phyloP scores from a whole-genome alignment of 2,329 filamentous ascomycete species.

The Fusarium agapanthi region DNA sequence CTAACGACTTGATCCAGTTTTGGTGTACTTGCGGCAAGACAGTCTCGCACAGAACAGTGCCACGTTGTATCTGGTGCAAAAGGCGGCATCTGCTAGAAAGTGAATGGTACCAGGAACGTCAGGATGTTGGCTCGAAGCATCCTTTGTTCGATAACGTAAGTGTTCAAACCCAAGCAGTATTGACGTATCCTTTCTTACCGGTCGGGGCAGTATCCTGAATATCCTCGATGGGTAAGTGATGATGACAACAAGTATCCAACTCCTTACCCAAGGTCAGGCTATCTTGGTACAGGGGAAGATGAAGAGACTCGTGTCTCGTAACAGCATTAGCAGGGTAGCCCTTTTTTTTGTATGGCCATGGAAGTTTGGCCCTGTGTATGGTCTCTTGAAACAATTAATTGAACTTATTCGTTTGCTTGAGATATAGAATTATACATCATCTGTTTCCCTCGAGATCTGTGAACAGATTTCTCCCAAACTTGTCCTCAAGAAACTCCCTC shows the following conservation, averaged over 20 bases:
- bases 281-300: neutral
- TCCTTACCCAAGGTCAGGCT: conserved; percentile 2
- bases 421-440: neutral
- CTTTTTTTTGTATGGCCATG: neutral
- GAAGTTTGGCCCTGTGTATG: neutral
- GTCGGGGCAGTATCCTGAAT: neutral
- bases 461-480: neutral
- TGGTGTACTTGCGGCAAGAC: conserved; percentile 26
- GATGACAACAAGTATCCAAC: neutral
- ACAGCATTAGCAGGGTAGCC: fast-evolving
- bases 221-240: conserved; percentile 17
- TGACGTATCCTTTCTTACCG: fast-evolving
- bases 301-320: fast-evolving
- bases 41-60: neutral
- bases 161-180: neutral
- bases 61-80: conserved; percentile 30
- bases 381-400: neutral
- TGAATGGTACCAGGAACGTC: conserved; percentile 4
- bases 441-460: neutral
- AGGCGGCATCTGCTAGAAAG: conserved; percentile 15
- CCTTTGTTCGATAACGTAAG: conserved; percentile 29
- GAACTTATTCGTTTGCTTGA: fast-evolving
- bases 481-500: neutral
- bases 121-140: neutral
- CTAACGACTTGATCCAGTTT: neutral